Conservation (phyloP, 1,284 basidiomycete genomes). For the Phylloboletellus chloephorus region DNA sequence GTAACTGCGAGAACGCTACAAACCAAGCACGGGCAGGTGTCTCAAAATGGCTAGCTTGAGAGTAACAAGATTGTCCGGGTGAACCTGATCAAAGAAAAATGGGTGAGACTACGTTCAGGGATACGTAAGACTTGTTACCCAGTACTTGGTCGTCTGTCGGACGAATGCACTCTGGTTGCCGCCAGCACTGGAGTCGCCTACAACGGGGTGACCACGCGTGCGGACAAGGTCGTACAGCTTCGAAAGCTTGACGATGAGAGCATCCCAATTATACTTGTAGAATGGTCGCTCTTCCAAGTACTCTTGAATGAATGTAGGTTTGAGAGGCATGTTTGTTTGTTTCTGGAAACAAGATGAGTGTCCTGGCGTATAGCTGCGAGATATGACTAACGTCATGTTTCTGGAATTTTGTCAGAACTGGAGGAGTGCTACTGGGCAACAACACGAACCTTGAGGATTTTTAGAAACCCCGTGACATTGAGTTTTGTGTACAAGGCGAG, state of each 20-base stretch:
- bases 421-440: background rate
- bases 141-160: constrained; percentile 97
- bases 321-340: constrained; percentile 65
- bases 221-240: constrained; percentile 94
- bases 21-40: constrained; percentile 88
- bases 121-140: constrained; percentile 53
- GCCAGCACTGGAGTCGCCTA: constrained; percentile 91
- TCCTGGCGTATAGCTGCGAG: background rate
- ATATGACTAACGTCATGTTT: constrained; percentile 70
- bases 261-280: constrained; percentile 92
- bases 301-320: constrained; percentile 76
- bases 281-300: constrained; percentile 95
- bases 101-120: constrained; percentile 7
- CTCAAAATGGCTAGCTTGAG: constrained; percentile 93
- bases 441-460: constrained; percentile 81
- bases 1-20: constrained; percentile 16
- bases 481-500: constrained; percentile 93
- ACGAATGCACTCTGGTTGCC: constrained; percentile 96
- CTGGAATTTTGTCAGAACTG: constrained; percentile 30
- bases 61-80: constrained; percentile 93
- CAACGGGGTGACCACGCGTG: constrained; percentile 90
- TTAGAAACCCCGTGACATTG: constrained; percentile 98
- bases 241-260: constrained; percentile 94
- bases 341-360: constrained; percentile 50
- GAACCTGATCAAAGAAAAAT: constrained; percentile 69